Evolutionary conservation across 352 stramenopile genomes (phyloP), one percentile per base, ranked within the genome.

Genomic region (Saprolegnia parasitica): DNA sequence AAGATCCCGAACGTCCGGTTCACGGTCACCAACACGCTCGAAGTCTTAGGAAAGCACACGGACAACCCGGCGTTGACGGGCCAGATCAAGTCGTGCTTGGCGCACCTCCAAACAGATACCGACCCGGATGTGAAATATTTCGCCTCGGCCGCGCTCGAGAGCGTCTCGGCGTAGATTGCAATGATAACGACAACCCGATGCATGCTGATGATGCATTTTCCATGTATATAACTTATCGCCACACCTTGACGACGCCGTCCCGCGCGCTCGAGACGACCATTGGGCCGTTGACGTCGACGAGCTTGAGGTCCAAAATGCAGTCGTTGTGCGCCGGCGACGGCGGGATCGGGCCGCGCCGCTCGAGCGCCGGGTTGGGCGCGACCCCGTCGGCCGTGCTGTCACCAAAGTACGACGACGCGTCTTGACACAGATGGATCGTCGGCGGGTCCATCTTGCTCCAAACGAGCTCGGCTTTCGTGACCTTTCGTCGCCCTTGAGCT

Each of bases 221-320:
- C 60, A 67, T 26, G 40, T 26, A 67, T 20, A 26, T 16, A 11
- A 55, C 29, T 77, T 76, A 99, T 63, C 95, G 93, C 93, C 94
- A 99, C 57, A 98, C 78, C 77, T 99, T 99, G 70, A 99, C 97
- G 72, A 97, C 89, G 35, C 93, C 94, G 79, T 99, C 96, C 56
- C 95, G 84, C 32, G 89, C 94, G 67, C 88, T 90, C 20, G 95
- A 98, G 29, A 98, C 86, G 24, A 99, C 74, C 73, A 95, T 89
- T 20, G 89, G 89, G 8, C 81, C 84, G 47, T 95, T 93, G 55
- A 97, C 80, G 57, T 98, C 88, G n/a, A 98, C 79, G 16, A 97
- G 78, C 73, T 98, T 97, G 55, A 99, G 74, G 72, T 99, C 96
- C 46, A 98, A 77, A 66, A 99, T 97, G 55, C 93, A 97, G 78